Base-by-base conservation (phyloP, 176 grass and related monocot species). In the Carex kokanica region DNA sequence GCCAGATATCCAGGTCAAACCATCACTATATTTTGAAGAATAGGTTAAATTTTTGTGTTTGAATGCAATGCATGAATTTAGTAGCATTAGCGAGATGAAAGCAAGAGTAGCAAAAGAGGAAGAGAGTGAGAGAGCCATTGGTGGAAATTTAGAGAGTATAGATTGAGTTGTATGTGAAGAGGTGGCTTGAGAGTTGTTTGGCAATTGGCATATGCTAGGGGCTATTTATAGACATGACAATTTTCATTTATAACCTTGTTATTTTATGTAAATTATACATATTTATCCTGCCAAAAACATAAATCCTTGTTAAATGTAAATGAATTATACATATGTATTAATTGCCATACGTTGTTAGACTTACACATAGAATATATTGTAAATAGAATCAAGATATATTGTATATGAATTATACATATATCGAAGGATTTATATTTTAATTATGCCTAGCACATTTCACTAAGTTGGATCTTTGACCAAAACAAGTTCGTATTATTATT, bases 1-100 rank as follows among this genome's bases (percentile, higher is more conserved):
- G 49, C 85, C 95, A 21, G 53, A 7, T 38, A 63, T 34, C 95
- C 95, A 98, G 27, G 77, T 81, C 17, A 81, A 81, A 59, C 58
- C 81, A 84, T 85, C 79, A 23, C 74, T 52, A 62, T 72, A 55
- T 61, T 88, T 71, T 14, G 63, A 69, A 59, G 84, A 94, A 67
- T 32, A 3, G 80, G 83, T 91, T 34, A 32, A 41, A 55, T 15
- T 87, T 17, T 23, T 88, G 45, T 52, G 41, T 72, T 80, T 38
- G 49, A 47, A 84, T n/a, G 79, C 79, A n/a, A 41, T 47, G 21
- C 64, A 84, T 57, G 57, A 47, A 36, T 36, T 23, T 14, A 74
- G 18, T 29, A 63, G 34, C 8, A 60, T 14, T 53, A 34, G 31
- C 13, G 57, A 77, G 9, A 62, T 61, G 16, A 65, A 78, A 81